Base-by-base conservation (phyloP, 2,329 filamentous ascomycete genomes). In the Aureobasidium zeae region DNA sequence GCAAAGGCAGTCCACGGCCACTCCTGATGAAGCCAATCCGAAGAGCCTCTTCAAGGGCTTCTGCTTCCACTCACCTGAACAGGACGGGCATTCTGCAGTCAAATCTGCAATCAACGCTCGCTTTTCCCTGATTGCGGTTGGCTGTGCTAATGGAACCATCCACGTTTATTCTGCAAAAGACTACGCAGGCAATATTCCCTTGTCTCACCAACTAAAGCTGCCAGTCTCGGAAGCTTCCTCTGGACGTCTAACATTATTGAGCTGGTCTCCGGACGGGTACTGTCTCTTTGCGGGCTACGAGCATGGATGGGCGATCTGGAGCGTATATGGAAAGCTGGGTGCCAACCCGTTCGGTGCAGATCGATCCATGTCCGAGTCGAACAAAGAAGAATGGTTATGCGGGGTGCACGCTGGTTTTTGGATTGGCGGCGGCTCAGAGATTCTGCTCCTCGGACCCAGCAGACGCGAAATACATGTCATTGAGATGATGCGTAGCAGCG, bases 261-360 rank as follows among this genome's bases (percentile, higher is more conserved):
- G 68, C 48, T 98, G 94, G 66, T 95, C 91, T 1, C 87, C 89
- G 0, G 91, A 98, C 61, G 91, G 91, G 13, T 95, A 96, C 61
- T 94, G 88, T 60, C 73, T 98, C 7, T 95, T 98, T 63, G 87
- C 83, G 31, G 91, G 89, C 1, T 96, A 89, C 57, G 81, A 91
- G 55, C 79, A 81, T 47, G 93, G 91, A 1, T 98, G 91, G 91
- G 83, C 85, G 4, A 89, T 81, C 34, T 98, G 89, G 89, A 96
- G 89, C 60, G 91, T 96, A 26, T 98, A 94, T 63, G 91, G 91
- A 24, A 95, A 94, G 62, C 74, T 82, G 2, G 81, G 87, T 11
- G 87, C 83, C 44, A 86, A 79, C 53, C 94, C 86, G 57, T 96
- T 96, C 59, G 72, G 74, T 5, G 72, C 76, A 10, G 84, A 94